Percentiles rank a stretch among this genome's conserved stretches.
Evolutionary conservation across 1,284 basidiomycete species (phyloP).

Genomic region (Ustilago loliicola): DNA sequence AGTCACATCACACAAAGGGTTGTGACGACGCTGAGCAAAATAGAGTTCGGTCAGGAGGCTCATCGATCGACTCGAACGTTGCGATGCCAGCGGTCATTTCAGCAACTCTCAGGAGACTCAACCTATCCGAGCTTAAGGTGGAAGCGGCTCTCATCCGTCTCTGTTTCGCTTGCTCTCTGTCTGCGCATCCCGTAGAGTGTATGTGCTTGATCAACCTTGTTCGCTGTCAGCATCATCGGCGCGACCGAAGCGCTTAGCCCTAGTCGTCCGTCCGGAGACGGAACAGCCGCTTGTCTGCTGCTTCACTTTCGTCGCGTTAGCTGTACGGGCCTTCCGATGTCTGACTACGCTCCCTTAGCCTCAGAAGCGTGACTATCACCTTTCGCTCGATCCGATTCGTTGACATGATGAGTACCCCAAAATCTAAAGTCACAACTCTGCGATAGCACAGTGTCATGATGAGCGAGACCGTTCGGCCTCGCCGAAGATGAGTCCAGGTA

Average conservation of each 20-base stretch:
- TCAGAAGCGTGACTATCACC: no score
- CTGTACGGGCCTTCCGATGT: background rate
- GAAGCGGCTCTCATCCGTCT: background rate
- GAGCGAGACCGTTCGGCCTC: background rate
- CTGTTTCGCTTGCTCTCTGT: background rate
- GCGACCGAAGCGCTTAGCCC: background rate
- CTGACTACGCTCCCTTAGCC: background rate
- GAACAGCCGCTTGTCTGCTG: background rate
- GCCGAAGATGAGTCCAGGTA: background rate
- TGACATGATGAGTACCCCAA: background rate
- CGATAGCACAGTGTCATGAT: background rate
- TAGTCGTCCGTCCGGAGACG: background rate
- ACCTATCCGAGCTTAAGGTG: constrained; percentile 3
- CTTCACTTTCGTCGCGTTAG: background rate
- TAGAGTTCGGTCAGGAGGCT: constrained; percentile 3
- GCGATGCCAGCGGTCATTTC: background rate
- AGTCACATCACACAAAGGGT: constrained; percentile 3
- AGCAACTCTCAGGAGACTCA: background rate
- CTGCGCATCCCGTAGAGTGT: background rate
- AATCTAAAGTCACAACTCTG: background rate
- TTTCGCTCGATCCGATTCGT: background rate
- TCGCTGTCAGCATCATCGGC: constrained; percentile 5
- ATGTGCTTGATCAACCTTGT: background rate
- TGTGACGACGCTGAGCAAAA: background rate
- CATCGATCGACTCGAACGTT: background rate